Evolutionary conservation across 2,329 filamentous ascomycete genomes (phyloP).

Genomic region (Epichloe baconii): DNA sequence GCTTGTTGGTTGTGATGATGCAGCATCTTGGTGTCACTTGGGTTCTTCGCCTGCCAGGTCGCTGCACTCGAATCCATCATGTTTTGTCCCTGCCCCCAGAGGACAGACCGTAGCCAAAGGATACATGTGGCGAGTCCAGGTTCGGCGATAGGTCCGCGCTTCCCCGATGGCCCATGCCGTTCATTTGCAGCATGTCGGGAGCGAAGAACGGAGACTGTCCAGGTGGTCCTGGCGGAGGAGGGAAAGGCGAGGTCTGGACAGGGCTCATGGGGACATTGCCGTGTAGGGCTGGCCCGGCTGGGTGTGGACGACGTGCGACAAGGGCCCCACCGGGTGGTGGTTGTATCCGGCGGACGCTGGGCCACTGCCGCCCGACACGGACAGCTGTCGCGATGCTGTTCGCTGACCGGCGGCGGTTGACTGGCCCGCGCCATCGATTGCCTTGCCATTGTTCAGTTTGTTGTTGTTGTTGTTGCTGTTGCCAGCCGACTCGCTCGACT

Average conservation of each 20-base stretch:
- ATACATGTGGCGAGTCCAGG: conserved; percentile 62
- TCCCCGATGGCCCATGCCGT: conserved; percentile 31
- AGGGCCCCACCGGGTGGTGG: conserved; percentile 7
- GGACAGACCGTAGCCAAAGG: conserved; percentile 38
- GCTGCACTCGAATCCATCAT: conserved; percentile 27
- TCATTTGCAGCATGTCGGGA: conserved; percentile 39
- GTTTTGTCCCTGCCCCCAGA: neutral
- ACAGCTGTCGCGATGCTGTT: conserved; percentile 11
- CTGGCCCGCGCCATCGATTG: conserved; percentile 4
- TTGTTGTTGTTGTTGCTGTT: conserved; percentile 6
- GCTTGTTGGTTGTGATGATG: conserved; percentile 15
- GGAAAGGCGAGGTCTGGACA: conserved; percentile 26
- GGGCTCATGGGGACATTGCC: conserved; percentile 39
- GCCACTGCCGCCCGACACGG: conserved; percentile 20
- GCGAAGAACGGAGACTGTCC: conserved; percentile 31
- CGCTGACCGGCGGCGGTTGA: conserved; percentile 7
- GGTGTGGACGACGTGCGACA: conserved; percentile 26
- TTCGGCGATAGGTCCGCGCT: conserved; percentile 45
- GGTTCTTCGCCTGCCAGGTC: conserved; percentile 1
- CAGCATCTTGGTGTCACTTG: neutral
- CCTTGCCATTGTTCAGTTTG: neutral
- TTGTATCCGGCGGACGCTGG: conserved; percentile 22
- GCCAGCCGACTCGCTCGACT: conserved; percentile 10
- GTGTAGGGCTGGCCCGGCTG: conserved; percentile 24
- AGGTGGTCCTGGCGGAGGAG: conserved; percentile 19